Percentiles rank a stretch among this genome's conserved stretches.
These are phyloP conservation scores for Yamadazyma kitorensis DNA, from an alignment of 805 yeast genomes.

Conservation along the genomic window DNA sequence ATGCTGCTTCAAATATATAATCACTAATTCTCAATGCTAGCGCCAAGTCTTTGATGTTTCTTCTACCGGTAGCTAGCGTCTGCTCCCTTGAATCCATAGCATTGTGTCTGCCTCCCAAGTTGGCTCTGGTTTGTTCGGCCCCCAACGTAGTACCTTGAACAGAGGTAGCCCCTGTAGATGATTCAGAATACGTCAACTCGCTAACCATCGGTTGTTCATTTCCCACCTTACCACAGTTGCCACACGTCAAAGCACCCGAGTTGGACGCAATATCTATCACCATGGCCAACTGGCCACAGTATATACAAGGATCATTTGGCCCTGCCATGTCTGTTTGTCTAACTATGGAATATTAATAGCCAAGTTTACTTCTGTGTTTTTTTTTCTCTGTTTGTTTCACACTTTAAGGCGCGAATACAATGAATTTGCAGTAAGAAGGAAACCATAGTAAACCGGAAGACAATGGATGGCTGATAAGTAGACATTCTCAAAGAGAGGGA, in stretches of 20 bases:
- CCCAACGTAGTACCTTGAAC: conserved; percentile 94
- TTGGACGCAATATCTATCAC: conserved; percentile 8
- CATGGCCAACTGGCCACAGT: background rate
- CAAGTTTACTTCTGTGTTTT: too few species aligned
- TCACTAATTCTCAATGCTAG: conserved; percentile 77
- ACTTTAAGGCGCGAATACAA: too few species aligned
- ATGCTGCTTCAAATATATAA: conserved; percentile 79
- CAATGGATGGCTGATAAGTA: too few species aligned
- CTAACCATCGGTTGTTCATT: conserved; percentile 94
- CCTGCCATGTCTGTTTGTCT: too few species aligned
- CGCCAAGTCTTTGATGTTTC: conserved; percentile 78
- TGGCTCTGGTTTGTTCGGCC: conserved; percentile 77
- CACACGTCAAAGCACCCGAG: conserved; percentile 78
- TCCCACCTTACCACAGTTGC: conserved; percentile 78
- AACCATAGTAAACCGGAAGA: too few species aligned
- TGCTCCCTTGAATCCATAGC: conserved; percentile 86
- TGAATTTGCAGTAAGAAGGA: too few species aligned
- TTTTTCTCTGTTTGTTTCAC: too few species aligned
- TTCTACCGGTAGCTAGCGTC: conserved; percentile 79
- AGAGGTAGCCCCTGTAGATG: conserved; percentile 89
- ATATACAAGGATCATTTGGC: background rate
- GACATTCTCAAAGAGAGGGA: too few species aligned
- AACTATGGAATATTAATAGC: too few species aligned
- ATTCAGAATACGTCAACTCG: conserved; percentile 92
- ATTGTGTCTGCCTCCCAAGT: conserved; percentile 63